Evolutionary conservation across 2,329 filamentous ascomycete genomes (phyloP), one percentile per base, ranked within the genome.

Genomic region (Phialemoniopsis sp.): DNA sequence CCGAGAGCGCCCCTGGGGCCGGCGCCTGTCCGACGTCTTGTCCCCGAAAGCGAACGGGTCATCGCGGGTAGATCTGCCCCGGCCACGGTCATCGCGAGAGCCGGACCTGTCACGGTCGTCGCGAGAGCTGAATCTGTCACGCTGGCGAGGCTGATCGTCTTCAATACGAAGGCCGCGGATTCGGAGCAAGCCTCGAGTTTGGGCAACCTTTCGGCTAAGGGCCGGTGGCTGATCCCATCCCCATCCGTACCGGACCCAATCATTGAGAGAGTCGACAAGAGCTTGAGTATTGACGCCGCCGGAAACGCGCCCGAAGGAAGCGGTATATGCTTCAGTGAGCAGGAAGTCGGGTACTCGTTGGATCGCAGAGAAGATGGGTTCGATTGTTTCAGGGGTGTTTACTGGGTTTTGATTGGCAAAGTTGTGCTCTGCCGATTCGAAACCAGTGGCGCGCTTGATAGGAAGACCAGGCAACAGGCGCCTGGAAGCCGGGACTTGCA

Each of bases 401-500:
- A 48, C 54, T 15, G 59, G 54, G 4, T 71, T 73, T 43, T 76
- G 66, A 30, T 68, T 72, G 1, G 68, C 70, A 32, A 76, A 59
- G 30, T 79, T 76, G 47, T 76, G 72, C 4, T 57, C 49, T 2
- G 83, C 71, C 21, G 67, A 64, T 40, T 71, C 59, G 2, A 88
- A 57, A 1, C 64, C 64, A 5, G 60, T 53, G 48, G 79, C 76
- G 7, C 69, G 68, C 52, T 78, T 62, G 47, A 89, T 68, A 13
- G 82, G 82, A 13, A 89, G 67, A 4, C 72, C 71, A 5, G 60
- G 56, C 38, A 90, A 70, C 35, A 76, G 65, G 9, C 54, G 50
- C 33, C 75, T 68, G 4, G 77, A 67, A 33, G 64, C 58, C 0
- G 47, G 14, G 7, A 72, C 56, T 50, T 87, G 82, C 13, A 68